These are phyloP conservation scores for Colletotrichum phormii DNA, from an alignment of 2,329 filamentous ascomycete species.

Conservation along the genomic window DNA sequence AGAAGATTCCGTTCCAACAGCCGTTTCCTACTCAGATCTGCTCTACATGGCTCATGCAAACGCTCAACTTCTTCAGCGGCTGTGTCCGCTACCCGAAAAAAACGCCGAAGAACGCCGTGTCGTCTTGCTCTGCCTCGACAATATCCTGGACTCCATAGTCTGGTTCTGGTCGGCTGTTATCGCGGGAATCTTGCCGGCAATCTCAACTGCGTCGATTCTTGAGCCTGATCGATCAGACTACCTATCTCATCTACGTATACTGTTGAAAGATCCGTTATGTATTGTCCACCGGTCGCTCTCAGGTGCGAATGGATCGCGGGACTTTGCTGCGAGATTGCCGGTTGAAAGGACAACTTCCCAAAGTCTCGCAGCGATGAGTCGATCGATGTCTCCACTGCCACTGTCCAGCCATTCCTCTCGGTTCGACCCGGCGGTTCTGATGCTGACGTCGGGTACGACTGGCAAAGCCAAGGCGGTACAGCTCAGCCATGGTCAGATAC, in stretches of 20 bases:
- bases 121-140: not conserved
- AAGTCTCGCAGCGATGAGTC: not conserved
- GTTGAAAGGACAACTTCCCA: not conserved
- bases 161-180: not conserved
- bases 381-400: not conserved
- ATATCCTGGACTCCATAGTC: not conserved
- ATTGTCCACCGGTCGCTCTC: not conserved
- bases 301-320: not conserved
- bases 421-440: not conserved
- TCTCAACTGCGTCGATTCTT: not conserved
- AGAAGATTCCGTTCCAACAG: not conserved
- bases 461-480: not conserved
- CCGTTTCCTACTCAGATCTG: not conserved
- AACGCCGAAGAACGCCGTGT: not conserved
- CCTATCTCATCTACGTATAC: not conserved
- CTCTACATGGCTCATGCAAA: not conserved
- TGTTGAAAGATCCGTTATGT: not conserved
- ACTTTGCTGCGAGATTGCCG: not conserved
- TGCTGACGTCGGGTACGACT: not conserved
- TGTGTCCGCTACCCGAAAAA: not conserved
- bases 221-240: not conserved
- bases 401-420: fast-evolving
- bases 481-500: not conserved
- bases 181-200: not conserved
- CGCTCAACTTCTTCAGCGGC: not conserved